Evolutionary conservation across 495 filamentous ascomycete species (phyloP), one percentile per base, ranked within the genome.

Genomic region (Aspergillus taichungensis): DNA sequence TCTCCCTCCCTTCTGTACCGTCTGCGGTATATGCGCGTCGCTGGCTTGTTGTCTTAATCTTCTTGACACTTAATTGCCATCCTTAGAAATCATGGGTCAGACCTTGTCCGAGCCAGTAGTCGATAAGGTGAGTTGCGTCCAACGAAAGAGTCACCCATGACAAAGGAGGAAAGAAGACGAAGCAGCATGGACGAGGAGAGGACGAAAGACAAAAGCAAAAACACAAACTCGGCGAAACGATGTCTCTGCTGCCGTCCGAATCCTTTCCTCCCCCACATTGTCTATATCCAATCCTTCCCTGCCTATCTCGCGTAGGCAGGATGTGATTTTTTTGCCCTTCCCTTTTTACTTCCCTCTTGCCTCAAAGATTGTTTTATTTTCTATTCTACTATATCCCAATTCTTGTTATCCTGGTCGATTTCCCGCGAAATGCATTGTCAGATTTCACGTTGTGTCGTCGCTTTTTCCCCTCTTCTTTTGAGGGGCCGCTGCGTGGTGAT

Each of bases 101-200:
- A 98, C 92, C 65, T 83, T 98, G 61, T 97, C 92, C 63, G 94
- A 98, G 76, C 92, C 92, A 41, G 91, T 97, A 56, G 84, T 94
- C 53, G 92, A 97, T 59, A 98, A 98, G 89, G 92, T 98, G 75
- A 61, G 83, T 63, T 24, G 18, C 4, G 18, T 24, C 18, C 18
- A 2, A 24, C 18, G 4, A 24, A 24, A 24, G 2, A 24, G 4
- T 24, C 18, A 24, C 18, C 18, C 18, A 24, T 24, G 18, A 24
- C 18, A 24, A 24, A 4, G 18, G 18, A 24, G 18, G 18, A 24
- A 24, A 24, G 18, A 24, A 24, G 18, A 24, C 18, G 18, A 24
- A 24, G 18, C 1, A 24, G 18, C 18, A 24, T 24, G 18, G 18
- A 24, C 1, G 18, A 24, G 18, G 18, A 4, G 18, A 24, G 18